Evolutionary conservation across 768 basidiomycete genomes (phyloP), one percentile per base, ranked within the genome.

Genomic region (Lactarius sp.): DNA sequence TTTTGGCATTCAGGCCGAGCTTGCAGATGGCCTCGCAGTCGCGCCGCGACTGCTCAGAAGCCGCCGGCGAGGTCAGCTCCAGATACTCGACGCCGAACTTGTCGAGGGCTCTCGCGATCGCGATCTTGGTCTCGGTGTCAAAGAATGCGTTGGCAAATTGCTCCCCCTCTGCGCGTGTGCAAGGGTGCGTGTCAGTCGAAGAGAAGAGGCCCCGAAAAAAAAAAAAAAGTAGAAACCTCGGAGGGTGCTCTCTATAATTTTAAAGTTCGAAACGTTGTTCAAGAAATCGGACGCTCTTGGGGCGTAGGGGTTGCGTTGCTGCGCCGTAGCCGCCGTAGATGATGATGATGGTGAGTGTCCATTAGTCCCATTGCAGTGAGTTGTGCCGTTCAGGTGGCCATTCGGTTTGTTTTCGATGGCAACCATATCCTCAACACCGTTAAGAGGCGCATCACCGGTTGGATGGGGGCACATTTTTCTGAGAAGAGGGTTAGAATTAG

Each of bases 141-240:
- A 98, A 99, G 83, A 99, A 99, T 59, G 97, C 96, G 73, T 98
- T 99, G 67, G 97, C 97, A 71, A 99, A 99, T 75, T 99, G 95
- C 75, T 97, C 95, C 62, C 94, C 95, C 88, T 97, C 95, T 96
- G 70, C 50, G n/a, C 44, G 57, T 95, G 70, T 52, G 6, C 47
- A 52, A n/a, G 31, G 10, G 13, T 37, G 1, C 2, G 14, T n/a
- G 36, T 71, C 20, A 64, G 49, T 52, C 42, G 22, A 16, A 27
- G 49, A 59, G 36, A 51, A 13, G 50, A 50, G 3, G 62, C n/a
- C 54, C 36, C n/a, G 39, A 7, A 22, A 50, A 31, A 16, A 34
- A 33, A 78, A 83, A 46, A 27, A 83, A 52, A 37, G 6, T 2
- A 44, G 58, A 47, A 18, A 93, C 94, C 94, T 84, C 96, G 80